These are phyloP conservation scores for Jatropha podagrica DNA, from an alignment of 441 rosid genomes.

Conservation along the genomic window DNA sequence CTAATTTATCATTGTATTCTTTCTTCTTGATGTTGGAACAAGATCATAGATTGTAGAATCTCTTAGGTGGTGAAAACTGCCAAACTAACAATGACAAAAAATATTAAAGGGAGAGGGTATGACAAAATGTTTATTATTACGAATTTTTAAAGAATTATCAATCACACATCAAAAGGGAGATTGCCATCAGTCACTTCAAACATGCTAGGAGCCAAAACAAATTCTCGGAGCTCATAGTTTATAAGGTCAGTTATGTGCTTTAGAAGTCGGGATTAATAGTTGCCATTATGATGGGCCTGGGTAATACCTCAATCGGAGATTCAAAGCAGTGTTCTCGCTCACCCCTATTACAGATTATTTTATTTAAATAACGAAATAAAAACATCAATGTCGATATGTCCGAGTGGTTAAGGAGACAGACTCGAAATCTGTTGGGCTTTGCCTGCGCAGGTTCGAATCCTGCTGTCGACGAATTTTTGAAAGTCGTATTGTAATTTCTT, in stretches of 20 bases:
- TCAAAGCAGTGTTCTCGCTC: too few relatives aligned
- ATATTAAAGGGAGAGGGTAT: neutral
- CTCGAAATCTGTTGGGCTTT: slow-evolving; percentile 98
- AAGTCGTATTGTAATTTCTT: neutral
- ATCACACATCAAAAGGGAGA: neutral
- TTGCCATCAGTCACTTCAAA: neutral
- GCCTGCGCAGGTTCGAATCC: slow-evolving; percentile 99
- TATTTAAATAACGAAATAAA: too few relatives aligned
- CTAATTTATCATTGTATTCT: neutral
- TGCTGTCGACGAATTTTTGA: slow-evolving; percentile 72
- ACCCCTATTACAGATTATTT: too few relatives aligned
- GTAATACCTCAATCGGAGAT: too few relatives aligned
- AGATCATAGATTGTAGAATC: neutral
- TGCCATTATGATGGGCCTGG: neutral
- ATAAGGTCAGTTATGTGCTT: too few relatives aligned
- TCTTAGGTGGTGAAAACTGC: slow-evolving; percentile 4
- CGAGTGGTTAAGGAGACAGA: slow-evolving; percentile 99
- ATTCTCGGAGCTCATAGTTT: too few relatives aligned
- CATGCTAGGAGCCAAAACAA: too few relatives aligned
- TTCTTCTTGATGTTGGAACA: neutral
- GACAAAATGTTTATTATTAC: neutral
- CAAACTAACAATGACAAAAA: neutral
- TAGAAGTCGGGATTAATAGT: neutral
- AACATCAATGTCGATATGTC: slow-evolving; percentile 71
- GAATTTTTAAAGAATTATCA: neutral